phyloP scores from a whole-genome alignment of 1,284 basidiomycete species.

The Pyrrhoderma noxium region DNA sequence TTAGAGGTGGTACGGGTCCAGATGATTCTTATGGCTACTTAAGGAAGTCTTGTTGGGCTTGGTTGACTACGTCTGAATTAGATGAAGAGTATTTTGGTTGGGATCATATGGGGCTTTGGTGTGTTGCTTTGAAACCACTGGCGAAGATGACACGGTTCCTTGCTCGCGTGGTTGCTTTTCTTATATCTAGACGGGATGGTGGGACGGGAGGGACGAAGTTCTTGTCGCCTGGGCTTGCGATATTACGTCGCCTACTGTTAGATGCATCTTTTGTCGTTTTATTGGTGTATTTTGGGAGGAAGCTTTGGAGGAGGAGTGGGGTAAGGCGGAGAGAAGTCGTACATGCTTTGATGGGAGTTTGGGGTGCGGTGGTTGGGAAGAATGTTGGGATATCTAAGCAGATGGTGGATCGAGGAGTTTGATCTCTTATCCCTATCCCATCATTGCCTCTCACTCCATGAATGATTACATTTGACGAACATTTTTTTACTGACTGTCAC shows the following conservation, averaged over 20 bases:
- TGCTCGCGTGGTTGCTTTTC: constrained; percentile 44
- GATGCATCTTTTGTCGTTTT: constrained; percentile 66
- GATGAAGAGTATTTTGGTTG: constrained; percentile 34
- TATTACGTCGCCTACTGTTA: constrained; percentile 63
- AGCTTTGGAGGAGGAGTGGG: constrained; percentile 62
- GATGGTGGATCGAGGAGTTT: constrained; percentile 47
- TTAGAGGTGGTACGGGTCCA: constrained; percentile 12
- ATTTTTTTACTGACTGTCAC: neutral
- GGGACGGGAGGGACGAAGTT: constrained; percentile 25
- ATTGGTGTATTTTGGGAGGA: constrained; percentile 44
- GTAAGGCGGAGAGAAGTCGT: constrained; percentile 60
- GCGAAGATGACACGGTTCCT: constrained; percentile 40
- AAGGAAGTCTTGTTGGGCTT: constrained; percentile 22
- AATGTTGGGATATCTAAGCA: constrained; percentile 27
- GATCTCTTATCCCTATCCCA: neutral
- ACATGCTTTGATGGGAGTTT: constrained; percentile 54
- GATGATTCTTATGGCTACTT: constrained; percentile 1
- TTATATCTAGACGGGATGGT: constrained; percentile 38
- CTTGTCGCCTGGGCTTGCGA: constrained; percentile 49
- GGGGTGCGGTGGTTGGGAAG: constrained; percentile 63
- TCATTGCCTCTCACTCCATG: neutral
- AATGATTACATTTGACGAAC: neutral
- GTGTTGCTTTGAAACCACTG: constrained; percentile 58
- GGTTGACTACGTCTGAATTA: constrained; percentile 32
- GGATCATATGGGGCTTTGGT: constrained; percentile 77